phyloP scores from a whole-genome alignment of 176 grass and related monocot species.

The Cenchrus purpureus region DNA sequence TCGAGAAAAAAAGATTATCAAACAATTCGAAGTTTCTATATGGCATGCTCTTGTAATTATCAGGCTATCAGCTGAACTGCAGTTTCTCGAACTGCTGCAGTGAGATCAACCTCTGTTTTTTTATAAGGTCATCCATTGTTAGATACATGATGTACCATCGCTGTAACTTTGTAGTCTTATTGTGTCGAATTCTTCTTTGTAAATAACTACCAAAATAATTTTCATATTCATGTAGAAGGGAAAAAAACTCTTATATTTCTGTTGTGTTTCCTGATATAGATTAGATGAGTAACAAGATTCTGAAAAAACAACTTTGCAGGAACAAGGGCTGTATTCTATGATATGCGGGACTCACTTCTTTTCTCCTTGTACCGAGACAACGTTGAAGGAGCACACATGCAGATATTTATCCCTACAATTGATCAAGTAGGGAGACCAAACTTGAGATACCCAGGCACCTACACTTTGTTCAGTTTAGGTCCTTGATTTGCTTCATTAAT shows the following conservation, averaged over 20 bases:
- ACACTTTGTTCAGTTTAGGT: conserved; percentile 24
- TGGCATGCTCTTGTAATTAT: conserved; percentile 20
- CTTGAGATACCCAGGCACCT: conserved; percentile 39
- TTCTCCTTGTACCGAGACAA: conserved; percentile 76
- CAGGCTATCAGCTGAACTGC: neutral
- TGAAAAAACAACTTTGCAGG: conserved; percentile 57
- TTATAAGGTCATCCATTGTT: conserved; percentile 5
- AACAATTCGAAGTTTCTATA: neutral
- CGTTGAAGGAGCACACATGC: conserved; percentile 68
- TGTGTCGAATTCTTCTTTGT: neutral
- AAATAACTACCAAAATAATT: neutral
- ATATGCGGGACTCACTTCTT: conserved; percentile 78
- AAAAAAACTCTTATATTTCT: neutral
- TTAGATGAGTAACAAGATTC: conserved; percentile 9
- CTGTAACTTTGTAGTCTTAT: conserved; percentile 8
- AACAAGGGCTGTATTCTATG: conserved; percentile 75
- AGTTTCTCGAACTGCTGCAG: conserved; percentile 27
- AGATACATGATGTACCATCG: conserved; percentile 4
- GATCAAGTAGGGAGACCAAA: conserved; percentile 63
- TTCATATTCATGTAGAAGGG: neutral
- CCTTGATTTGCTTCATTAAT: conserved; percentile 30
- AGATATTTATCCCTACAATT: conserved; percentile 72
- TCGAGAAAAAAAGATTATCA: neutral
- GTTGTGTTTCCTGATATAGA: conserved; percentile 19
- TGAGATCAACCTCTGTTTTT: conserved; percentile 20